phyloP scores from a whole-genome alignment of 176 grass and related monocot species.

The Juncus inflexus region DNA sequence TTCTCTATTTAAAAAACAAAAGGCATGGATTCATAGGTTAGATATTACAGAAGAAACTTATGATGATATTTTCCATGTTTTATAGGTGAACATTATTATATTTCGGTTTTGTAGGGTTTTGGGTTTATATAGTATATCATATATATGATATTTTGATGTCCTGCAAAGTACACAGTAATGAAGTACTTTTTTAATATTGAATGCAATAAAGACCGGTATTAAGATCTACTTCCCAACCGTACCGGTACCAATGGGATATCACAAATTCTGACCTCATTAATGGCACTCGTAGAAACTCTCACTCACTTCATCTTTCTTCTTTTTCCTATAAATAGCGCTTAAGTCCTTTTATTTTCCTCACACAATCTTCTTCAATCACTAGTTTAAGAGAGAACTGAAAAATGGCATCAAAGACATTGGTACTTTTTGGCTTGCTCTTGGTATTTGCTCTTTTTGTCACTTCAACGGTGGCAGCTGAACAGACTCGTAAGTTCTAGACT shows the following conservation, averaged over 20 bases:
- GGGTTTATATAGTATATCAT: too few relatives aligned
- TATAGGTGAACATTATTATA: too few relatives aligned
- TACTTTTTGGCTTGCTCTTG: conserved; percentile 40
- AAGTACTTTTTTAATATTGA: too few relatives aligned
- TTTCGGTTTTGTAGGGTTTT: too few relatives aligned
- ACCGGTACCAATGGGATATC: neutral
- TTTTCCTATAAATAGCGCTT: too few relatives aligned
- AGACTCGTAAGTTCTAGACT: conserved; percentile 30
- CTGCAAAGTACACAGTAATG: too few relatives aligned
- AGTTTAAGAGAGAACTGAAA: neutral
- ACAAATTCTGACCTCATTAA: conserved; percentile 1
- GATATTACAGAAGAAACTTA: too few relatives aligned
- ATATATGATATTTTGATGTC: too few relatives aligned
- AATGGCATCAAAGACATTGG: conserved; percentile 50
- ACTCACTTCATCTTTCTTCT: neutral
- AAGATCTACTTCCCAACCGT: conserved; percentile 25
- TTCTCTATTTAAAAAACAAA: too few relatives aligned
- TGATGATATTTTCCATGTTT: too few relatives aligned
- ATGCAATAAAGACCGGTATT: neutral
- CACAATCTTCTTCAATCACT: neutral
- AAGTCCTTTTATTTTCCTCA: neutral
- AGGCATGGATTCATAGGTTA: too few relatives aligned
- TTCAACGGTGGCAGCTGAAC: conserved; percentile 25
- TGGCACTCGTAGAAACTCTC: neutral
- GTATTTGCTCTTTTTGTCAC: conserved; percentile 36